phyloP scores from a whole-genome alignment of 495 filamentous ascomycete genomes.

The Penicillium canariense region DNA sequence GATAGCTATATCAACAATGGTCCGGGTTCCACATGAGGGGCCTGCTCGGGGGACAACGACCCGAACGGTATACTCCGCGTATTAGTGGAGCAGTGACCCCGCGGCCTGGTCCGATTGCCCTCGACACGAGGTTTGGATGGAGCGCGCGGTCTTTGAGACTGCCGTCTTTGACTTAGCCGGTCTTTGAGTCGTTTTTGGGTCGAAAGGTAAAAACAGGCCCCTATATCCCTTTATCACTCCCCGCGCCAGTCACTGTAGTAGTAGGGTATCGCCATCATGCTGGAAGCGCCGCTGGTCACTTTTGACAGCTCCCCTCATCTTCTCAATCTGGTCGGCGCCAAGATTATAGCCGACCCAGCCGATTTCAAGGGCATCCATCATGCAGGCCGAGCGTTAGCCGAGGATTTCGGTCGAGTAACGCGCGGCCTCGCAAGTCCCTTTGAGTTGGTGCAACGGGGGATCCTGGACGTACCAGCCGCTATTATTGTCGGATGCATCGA shows the following conservation, averaged over 20 bases:
- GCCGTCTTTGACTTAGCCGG: no score
- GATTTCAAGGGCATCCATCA: constrained; percentile 69
- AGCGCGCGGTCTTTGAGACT: no score
- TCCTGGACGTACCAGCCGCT: constrained; percentile 29
- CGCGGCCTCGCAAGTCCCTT: constrained; percentile 48
- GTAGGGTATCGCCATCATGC: constrained; percentile 1
- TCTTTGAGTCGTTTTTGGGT: no score
- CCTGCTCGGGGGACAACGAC: constrained; percentile 13
- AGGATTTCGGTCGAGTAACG: constrained; percentile 71
- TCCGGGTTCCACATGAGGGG: constrained; percentile 3
- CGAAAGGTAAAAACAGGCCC: neutral
- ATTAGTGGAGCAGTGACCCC: neutral
- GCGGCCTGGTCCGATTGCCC: neutral
- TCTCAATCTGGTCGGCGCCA: constrained; percentile 12
- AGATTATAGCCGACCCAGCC: constrained; percentile 24
- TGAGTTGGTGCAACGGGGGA: constrained; percentile 33
- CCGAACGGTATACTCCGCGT: constrained; percentile 1
- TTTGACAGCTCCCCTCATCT: constrained; percentile 7
- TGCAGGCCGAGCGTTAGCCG: constrained; percentile 61
- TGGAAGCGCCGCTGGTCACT: constrained; percentile 14
- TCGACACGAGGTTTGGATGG: no score
- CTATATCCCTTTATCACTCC: neutral
- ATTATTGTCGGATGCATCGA: constrained; percentile 71
- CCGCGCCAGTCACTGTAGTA: neutral
- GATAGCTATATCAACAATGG: constrained; percentile 3